Percentiles rank a stretch among this genome's conserved stretches.
These are phyloP conservation scores for Leptographium galeiforme DNA, from an alignment of 2,329 filamentous ascomycete species.

Conservation along the genomic window DNA sequence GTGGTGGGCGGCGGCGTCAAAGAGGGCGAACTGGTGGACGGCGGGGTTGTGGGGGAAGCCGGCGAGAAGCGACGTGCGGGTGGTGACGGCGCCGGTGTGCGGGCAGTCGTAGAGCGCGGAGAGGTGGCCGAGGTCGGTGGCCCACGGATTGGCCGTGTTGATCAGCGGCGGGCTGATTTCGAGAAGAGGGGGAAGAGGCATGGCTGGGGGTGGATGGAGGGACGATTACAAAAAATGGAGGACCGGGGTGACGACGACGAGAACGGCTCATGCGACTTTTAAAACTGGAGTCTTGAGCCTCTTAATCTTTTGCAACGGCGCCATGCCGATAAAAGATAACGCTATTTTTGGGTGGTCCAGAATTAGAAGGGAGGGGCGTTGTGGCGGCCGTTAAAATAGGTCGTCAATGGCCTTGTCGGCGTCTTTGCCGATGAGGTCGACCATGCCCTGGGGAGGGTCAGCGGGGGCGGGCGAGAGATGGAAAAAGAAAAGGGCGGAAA, in stretches of 20 bases:
- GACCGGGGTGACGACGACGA: no score
- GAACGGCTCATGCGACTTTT: not conserved
- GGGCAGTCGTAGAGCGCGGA: slow-evolving; percentile 43
- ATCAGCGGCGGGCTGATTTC: slow-evolving; percentile 51
- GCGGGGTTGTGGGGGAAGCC: slow-evolving; percentile 50
- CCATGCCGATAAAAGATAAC: not conserved
- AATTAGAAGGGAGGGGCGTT: not conserved
- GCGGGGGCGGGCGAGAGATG: no score
- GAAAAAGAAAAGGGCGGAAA: no score
- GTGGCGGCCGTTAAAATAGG: slow-evolving; percentile 43
- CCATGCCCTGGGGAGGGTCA: slow-evolving; percentile 60
- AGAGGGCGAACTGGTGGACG: slow-evolving; percentile 54
- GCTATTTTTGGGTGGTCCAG: slow-evolving; percentile 4
- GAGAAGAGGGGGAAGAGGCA: slow-evolving; percentile 29
- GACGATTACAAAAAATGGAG: no score
- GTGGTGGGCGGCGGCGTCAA: slow-evolving; percentile 26
- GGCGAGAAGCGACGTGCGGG: slow-evolving; percentile 50
- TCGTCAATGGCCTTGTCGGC: slow-evolving; percentile 86
- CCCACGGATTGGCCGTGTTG: slow-evolving; percentile 68
- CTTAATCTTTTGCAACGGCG: no score
- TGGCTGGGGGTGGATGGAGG: no score
- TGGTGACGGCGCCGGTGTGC: slow-evolving; percentile 61
- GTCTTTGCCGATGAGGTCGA: slow-evolving; percentile 84
- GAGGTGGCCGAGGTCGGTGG: slow-evolving; percentile 51
- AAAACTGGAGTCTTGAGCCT: no score